Conservation (phyloP, 495 filamentous ascomycete genomes). For the Astrocystis sublimbata region DNA sequence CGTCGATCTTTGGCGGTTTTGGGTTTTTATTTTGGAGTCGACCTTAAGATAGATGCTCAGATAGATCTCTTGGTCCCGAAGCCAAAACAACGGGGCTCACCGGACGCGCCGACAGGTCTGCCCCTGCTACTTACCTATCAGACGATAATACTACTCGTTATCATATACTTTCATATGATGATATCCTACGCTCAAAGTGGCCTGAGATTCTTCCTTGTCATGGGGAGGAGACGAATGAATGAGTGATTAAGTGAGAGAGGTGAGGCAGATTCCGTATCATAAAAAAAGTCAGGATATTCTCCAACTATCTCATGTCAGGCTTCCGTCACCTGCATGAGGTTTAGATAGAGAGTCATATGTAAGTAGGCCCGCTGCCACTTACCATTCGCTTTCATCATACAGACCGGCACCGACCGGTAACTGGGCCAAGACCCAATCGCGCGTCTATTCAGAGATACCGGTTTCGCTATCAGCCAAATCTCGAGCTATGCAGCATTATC, state of each 20-base stretch:
- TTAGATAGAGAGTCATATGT: too few relatives aligned
- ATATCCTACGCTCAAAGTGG: too few relatives aligned
- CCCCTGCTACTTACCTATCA: too few relatives aligned
- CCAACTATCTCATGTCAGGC: not conserved
- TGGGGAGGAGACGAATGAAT: not conserved
- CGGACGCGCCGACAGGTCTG: conserved; percentile 2
- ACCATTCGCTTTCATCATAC: not conserved
- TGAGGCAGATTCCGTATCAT: too few relatives aligned
- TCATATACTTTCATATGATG: too few relatives aligned
- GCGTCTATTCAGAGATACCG: not conserved
- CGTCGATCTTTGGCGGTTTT: not conserved
- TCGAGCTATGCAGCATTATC: conserved; percentile 3
- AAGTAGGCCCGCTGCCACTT: conserved; percentile 4
- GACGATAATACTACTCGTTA: too few relatives aligned
- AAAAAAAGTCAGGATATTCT: too few relatives aligned
- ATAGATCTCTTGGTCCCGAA: not conserved
- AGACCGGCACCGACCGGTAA: too few relatives aligned
- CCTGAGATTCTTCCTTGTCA: too few relatives aligned
- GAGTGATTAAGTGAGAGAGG: too few relatives aligned
- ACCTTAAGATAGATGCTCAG: too few relatives aligned
- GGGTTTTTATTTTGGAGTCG: too few relatives aligned
- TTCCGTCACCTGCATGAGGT: conserved; percentile 9
- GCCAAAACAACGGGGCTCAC: not conserved
- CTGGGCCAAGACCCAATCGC: not conserved
- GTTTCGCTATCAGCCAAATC: not conserved